A percentile compares a stretch with the other conserved stretches of the same genome.
These are phyloP conservation scores for Firmiana major DNA, from an alignment of 345 rosid species.

Conservation along the genomic window DNA sequence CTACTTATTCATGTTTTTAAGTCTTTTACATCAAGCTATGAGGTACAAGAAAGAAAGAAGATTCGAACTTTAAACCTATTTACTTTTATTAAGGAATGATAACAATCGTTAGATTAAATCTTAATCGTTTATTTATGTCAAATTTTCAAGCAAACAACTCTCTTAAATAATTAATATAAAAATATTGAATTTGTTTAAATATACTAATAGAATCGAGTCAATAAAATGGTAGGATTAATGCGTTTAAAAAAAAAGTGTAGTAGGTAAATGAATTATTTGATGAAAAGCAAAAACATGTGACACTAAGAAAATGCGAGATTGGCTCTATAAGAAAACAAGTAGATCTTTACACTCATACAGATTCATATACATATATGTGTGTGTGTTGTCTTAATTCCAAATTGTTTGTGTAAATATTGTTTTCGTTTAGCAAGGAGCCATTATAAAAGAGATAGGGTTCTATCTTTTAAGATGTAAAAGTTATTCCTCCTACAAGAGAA, in stretches of 20 bases:
- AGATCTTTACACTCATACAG: no score
- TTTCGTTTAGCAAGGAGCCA: not conserved
- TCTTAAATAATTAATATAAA: not conserved
- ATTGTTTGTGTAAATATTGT: not conserved
- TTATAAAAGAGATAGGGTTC: not conserved
- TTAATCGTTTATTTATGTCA: not conserved
- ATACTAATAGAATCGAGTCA: not conserved
- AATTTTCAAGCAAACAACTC: not conserved
- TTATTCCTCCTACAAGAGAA: slow-evolving; percentile 17
- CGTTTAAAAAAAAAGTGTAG: not conserved
- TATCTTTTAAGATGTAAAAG: slow-evolving; percentile 13
- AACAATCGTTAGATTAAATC: no score
- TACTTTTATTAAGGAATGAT: no score
- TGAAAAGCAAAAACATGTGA: not conserved
- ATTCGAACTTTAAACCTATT: no score
- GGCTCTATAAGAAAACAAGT: not conserved
- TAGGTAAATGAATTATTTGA: not conserved
- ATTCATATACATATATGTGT: not conserved
- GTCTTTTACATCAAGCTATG: no score
- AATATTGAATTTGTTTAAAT: not conserved
- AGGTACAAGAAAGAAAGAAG: no score
- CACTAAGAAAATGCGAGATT: not conserved
- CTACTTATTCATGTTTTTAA: not conserved
- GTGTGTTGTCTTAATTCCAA: not conserved
- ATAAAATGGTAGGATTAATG: not conserved